phyloP scores from a whole-genome alignment of 148 eudicot species.

The Dysphania ambrosioides region DNA sequence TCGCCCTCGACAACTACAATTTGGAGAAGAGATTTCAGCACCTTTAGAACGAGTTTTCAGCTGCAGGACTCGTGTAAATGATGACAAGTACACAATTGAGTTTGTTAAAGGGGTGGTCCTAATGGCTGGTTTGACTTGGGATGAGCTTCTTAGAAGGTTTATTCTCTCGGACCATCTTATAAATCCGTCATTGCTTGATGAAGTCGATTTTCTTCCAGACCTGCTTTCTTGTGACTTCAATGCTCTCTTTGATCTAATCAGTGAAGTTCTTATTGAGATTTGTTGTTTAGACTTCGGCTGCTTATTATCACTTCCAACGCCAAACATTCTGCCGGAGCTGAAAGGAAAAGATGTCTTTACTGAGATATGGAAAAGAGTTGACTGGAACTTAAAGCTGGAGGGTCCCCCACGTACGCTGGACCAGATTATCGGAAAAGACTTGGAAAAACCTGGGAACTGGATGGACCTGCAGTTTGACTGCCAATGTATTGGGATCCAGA shows the following conservation, averaged over 20 bases:
- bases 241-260: slow-evolving; percentile 78
- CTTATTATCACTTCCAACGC: slow-evolving; percentile 39
- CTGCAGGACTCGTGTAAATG: slow-evolving; percentile 31
- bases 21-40: slow-evolving; percentile 48
- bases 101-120: slow-evolving; percentile 77
- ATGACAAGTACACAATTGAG: slow-evolving; percentile 64
- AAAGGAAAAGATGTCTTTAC: slow-evolving; percentile 55
- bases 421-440: slow-evolving; percentile 51
- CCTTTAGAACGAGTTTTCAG: slow-evolving; percentile 23
- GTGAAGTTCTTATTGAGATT: slow-evolving; percentile 60
- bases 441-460: slow-evolving; percentile 47
- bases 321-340: slow-evolving; percentile 35
- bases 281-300: slow-evolving; percentile 54
- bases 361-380: slow-evolving; percentile 74
- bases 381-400: slow-evolving; percentile 42
- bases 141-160: slow-evolving; percentile 60
- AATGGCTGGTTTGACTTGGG: slow-evolving; percentile 76
- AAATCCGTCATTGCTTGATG: slow-evolving; percentile 70
- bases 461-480: slow-evolving; percentile 48
- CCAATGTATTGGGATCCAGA: slow-evolving; percentile 41
- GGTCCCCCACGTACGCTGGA: slow-evolving; percentile 49
- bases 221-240: slow-evolving; percentile 64
- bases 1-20: slow-evolving; percentile 54
- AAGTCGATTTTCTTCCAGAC: slow-evolving; percentile 73
- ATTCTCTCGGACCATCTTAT: slow-evolving; percentile 57